phyloP scores from a whole-genome alignment of 1,284 basidiomycete genomes.

The Sanghuangporus baumii region DNA sequence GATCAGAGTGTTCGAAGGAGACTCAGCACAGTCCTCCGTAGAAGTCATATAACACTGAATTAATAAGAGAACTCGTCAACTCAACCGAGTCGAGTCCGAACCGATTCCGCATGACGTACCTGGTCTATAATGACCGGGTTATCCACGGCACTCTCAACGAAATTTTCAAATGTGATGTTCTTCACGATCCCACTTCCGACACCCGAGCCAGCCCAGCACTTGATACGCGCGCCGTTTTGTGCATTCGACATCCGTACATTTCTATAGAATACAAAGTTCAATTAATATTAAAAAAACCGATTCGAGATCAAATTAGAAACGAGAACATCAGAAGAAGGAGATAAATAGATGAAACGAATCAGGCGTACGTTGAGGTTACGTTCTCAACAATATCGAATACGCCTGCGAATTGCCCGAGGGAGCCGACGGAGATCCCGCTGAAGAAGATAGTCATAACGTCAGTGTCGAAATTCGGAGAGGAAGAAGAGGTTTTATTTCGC shows the following conservation, averaged over 20 bases:
- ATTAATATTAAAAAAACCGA: no score
- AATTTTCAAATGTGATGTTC: constrained; percentile 37
- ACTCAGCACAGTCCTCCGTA: constrained; percentile 39
- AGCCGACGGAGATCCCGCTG: constrained; percentile 42
- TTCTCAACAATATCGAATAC: constrained; percentile 44
- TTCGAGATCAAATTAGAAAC: neutral
- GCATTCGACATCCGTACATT: constrained; percentile 45
- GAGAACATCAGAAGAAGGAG: neutral
- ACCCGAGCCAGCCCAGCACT: constrained; percentile 35
- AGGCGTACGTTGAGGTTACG: constrained; percentile 32
- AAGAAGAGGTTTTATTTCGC: constrained; percentile 2
- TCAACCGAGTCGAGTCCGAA: neutral
- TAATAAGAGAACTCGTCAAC: neutral
- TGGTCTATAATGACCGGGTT: constrained; percentile 39
- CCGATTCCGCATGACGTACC: constrained; percentile 18
- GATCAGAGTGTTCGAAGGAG: constrained; percentile 45
- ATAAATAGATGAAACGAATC: neutral
- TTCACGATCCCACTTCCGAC: constrained; percentile 32
- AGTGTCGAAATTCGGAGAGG: neutral
- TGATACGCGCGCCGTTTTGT: constrained; percentile 47
- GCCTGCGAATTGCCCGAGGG: constrained; percentile 44
- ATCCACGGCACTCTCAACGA: constrained; percentile 36
- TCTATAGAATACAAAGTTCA: constrained; percentile 15
- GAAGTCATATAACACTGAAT: constrained; percentile 49
- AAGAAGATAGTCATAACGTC: neutral